Percentiles rank a stretch among this genome's conserved stretches.
Conservation (phyloP, 2,329 filamentous ascomycete genomes). For the Diaporthe destruens region DNA sequence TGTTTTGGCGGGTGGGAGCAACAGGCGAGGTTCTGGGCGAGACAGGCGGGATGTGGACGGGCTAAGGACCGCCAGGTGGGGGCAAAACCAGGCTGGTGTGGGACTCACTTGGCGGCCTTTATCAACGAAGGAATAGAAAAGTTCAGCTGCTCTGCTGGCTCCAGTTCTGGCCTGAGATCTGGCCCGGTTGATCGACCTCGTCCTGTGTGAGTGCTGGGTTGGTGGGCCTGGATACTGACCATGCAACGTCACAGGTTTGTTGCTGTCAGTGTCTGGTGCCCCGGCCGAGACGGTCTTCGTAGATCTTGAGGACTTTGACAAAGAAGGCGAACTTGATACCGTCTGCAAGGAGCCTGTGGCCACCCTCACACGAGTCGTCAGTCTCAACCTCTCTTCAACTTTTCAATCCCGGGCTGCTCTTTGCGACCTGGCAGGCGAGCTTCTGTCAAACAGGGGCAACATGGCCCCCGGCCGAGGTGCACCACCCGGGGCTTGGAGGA, state of each 20-base stretch:
- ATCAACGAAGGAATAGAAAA: background rate
- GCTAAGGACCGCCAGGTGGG: constrained; percentile 1
- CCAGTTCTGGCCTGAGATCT: background rate
- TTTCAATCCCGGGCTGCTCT: background rate
- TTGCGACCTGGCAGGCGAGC: background rate
- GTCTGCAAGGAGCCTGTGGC: background rate
- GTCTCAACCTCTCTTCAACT: constrained; percentile 6
- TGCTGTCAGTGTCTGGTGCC: constrained; percentile 12
- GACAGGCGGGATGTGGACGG: constrained; percentile 35
- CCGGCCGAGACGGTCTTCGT: constrained; percentile 25
- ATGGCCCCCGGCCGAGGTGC: constrained; percentile 1
- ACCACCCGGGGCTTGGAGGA: constrained; percentile 1
- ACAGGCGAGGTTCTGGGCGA: constrained; percentile 34
- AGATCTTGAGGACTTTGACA: constrained; percentile 17
- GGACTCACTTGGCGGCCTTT: constrained; percentile 4
- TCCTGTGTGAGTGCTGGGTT: background rate
- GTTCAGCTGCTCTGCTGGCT: constrained; percentile 20
- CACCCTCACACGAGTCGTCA: constrained; percentile 10
- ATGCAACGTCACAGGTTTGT: constrained; percentile 33
- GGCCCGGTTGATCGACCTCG: constrained; percentile 8
- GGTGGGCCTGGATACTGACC: constrained; percentile 22
- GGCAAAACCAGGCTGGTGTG: background rate
- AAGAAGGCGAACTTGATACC: background rate
- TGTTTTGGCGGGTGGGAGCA: constrained; percentile 32
- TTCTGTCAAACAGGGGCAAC: constrained; percentile 32